Evolutionary conservation across 768 basidiomycete species (phyloP), one percentile per base, ranked within the genome.

Genomic region (Suillus americanus): DNA sequence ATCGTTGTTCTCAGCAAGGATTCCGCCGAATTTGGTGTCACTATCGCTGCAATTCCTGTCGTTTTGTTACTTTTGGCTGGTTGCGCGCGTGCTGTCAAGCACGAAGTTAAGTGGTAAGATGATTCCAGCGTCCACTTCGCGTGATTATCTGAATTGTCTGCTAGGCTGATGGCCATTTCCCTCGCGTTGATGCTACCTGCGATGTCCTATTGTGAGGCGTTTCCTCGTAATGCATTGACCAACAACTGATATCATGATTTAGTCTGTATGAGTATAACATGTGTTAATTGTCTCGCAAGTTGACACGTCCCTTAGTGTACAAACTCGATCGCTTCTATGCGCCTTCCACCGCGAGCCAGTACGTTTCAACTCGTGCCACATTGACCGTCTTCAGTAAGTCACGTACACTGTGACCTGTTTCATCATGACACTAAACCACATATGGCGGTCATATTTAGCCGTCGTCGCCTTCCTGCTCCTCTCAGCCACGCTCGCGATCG

Each of bases 311-410:
- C 60, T 16, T 64, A 93, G 90, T 94, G 59, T 95, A 89, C 75
- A 95, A 95, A 72, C 83, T 95, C n/a, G 85, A 89, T 65, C 87
- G 93, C 25, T 91, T 94, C 79, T 95, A 91, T 72, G 78, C 85
- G 30, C 90, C 91, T 4, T 66, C 70, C 4, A 86, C 89, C 8
- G 67, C 75, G 54, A 68, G 46, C 1, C 79, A 83, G 67, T 95
- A 95, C 70, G 69, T 75, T 28, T 86, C 90, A n/a, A 94, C 92
- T 23, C 83, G 92, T 61, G 88, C 86, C 60, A 91, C 93, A 9
- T 79, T 95, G 14, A 92, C 92, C 5, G 82, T 87, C 37, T 95
- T 94, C 80, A 91, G 93, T 95, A 71, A 57, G 85, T 80, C 33
- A 12, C 37, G 14, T 59, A 30, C 4, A 64, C 16, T 38, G 25